Evolutionary conservation across 106 monocot species (phyloP).

Genomic region (Dendrobium nobile): DNA sequence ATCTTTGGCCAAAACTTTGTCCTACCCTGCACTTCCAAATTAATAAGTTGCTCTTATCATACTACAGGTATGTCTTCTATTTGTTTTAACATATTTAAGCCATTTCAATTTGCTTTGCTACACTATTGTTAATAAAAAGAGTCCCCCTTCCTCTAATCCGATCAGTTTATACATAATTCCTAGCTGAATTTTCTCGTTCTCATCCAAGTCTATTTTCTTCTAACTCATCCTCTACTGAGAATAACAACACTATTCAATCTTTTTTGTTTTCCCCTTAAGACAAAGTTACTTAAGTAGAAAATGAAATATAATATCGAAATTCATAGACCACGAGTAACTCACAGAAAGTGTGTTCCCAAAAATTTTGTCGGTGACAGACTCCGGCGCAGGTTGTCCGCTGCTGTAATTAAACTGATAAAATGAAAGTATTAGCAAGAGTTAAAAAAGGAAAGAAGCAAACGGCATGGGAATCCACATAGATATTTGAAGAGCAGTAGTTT

Average conservation of each 20-base stretch:
- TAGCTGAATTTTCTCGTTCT: no score
- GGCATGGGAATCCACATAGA: neutral
- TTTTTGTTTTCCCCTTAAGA: neutral
- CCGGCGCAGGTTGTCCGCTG: conserved; percentile 99
- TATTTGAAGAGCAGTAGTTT: neutral
- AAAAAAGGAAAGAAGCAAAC: neutral
- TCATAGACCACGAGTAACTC: conserved; percentile 11
- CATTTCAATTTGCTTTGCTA: no score
- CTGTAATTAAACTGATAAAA: conserved; percentile 86
- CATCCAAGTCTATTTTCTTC: no score
- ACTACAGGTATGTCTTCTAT: no score
- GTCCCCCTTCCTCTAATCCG: no score
- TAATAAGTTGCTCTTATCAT: no score
- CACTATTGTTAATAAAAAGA: no score
- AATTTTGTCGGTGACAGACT: conserved; percentile 86
- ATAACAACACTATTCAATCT: neutral
- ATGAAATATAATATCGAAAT: neutral
- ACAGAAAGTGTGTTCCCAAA: conserved; percentile 95
- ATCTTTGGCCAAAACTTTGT: no score
- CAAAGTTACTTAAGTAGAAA: neutral
- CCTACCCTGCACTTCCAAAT: no score
- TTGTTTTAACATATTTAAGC: no score
- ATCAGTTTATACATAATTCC: no score
- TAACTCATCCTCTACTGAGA: no score
- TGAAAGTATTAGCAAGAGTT: conserved; percentile 8